These are phyloP conservation scores for Calonectria hongkongensis DNA, from an alignment of 2,329 filamentous ascomycete species.

Conservation along the genomic window DNA sequence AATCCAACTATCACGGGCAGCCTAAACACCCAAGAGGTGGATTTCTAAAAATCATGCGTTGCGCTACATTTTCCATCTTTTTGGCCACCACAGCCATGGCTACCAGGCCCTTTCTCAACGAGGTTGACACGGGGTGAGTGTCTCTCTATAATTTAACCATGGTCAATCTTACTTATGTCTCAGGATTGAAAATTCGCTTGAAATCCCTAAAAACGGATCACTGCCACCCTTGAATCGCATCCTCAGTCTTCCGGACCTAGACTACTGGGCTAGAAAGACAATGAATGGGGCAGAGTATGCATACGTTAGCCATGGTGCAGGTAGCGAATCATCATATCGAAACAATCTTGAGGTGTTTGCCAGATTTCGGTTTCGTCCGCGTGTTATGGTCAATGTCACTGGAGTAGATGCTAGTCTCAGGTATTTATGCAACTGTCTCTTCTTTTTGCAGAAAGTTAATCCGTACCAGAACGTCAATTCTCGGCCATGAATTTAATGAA, in stretches of 20 bases:
- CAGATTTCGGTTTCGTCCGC: slow-evolving; percentile 68
- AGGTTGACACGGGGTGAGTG: neutral
- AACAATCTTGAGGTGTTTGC: slow-evolving; percentile 74
- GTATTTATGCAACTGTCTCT: slow-evolving; percentile 38
- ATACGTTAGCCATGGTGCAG: slow-evolving; percentile 74
- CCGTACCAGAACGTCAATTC: slow-evolving; percentile 66
- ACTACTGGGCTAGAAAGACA: slow-evolving; percentile 70
- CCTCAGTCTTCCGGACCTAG: slow-evolving; percentile 73
- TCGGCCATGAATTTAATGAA: slow-evolving; percentile 71
- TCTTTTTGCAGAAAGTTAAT: neutral
- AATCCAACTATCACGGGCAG: neutral
- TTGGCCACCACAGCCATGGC: neutral
- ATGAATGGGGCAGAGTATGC: slow-evolving; percentile 69
- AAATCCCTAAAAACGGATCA: slow-evolving; percentile 8
- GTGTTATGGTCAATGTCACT: slow-evolving; percentile 70
- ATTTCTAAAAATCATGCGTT: neutral
- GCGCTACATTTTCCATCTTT: neutral
- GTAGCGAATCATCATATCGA: slow-evolving; percentile 73
- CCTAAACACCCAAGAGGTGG: neutral
- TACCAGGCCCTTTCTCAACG: slow-evolving; percentile 6
- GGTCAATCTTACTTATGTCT: neutral
- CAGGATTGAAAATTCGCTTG: slow-evolving; percentile 9
- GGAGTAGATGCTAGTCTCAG: slow-evolving; percentile 62
- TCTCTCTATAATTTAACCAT: no score
- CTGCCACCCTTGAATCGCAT: neutral